Conservation (phyloP, 768 basidiomycete genomes). For the Auriculariales sp. region DNA sequence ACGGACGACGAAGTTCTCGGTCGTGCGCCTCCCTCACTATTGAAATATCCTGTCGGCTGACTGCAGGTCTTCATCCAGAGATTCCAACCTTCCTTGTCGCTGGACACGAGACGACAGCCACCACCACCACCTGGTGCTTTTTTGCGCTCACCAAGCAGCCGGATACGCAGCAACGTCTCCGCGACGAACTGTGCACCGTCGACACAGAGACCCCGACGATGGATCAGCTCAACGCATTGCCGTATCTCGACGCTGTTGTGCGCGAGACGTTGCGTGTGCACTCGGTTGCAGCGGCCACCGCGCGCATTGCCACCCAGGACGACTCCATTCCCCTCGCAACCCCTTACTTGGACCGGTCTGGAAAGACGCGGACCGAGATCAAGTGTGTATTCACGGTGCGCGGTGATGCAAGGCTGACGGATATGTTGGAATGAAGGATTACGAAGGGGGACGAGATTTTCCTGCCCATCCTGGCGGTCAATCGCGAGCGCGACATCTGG, state of each 20-base stretch:
- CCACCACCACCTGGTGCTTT: conserved; percentile 42
- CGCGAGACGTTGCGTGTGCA: conserved; percentile 46
- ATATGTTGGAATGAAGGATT: conserved; percentile 13
- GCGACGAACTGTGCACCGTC: conserved; percentile 39
- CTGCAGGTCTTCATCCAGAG: conserved; percentile 25
- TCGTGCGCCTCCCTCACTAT: too few relatives aligned
- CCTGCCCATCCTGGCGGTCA: conserved; percentile 40
- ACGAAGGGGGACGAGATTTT: conserved; percentile 18
- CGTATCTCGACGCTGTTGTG: conserved; percentile 55
- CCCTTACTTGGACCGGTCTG: conserved; percentile 30
- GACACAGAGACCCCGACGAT: conserved; percentile 46
- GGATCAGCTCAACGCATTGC: conserved; percentile 51
- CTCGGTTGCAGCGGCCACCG: conserved; percentile 30
- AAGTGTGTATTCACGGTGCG: too few relatives aligned
- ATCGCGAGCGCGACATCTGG: conserved; percentile 41
- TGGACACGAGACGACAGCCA: conserved; percentile 9
- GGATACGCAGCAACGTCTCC: conserved; percentile 37
- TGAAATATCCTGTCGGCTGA: not conserved
- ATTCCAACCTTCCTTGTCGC: conserved; percentile 47
- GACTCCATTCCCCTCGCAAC: conserved; percentile 35
- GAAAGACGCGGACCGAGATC: conserved; percentile 25
- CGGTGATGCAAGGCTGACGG: too few relatives aligned
- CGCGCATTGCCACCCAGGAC: conserved; percentile 33
- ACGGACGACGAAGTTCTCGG: conserved; percentile 47
- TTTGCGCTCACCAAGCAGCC: conserved; percentile 36